These are phyloP conservation scores for Alloteropsis semialata DNA, from an alignment of 176 grass and related monocot species.

Conservation along the genomic window DNA sequence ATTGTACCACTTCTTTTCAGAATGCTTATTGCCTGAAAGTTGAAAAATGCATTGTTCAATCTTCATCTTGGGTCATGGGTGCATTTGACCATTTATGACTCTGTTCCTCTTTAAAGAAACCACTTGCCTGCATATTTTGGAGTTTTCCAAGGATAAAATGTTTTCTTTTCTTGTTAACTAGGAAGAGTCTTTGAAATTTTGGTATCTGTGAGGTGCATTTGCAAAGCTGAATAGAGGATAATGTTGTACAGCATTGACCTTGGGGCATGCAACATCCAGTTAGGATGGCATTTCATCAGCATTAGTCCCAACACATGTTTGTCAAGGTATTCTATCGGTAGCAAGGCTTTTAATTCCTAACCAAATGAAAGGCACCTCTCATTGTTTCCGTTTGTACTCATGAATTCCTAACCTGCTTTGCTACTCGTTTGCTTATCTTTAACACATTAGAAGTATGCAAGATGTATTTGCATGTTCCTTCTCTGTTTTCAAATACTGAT, in stretches of 20 bases:
- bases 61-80: neutral
- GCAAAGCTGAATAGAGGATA: neutral
- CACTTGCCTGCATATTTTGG: neutral
- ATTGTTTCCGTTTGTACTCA: neutral
- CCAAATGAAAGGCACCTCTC: neutral
- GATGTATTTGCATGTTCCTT: neutral
- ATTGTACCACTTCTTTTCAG: neutral
- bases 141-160: neutral
- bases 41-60: slow-evolving; percentile 8
- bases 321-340: neutral
- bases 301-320: slow-evolving; percentile 6
- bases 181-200: slow-evolving; percentile 1
- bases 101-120: neutral
- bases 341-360: slow-evolving; percentile 1
- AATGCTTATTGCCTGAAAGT: slow-evolving; percentile 12
- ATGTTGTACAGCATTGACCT: neutral
- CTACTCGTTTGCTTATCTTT: neutral
- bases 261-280: neutral
- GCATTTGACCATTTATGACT: neutral
- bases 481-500: slow-evolving; percentile 2
- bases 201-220: neutral
- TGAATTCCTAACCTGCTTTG: slow-evolving; percentile 5
- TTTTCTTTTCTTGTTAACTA: neutral
- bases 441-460: neutral
- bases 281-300: slow-evolving; percentile 3